phyloP scores from a whole-genome alignment of 2,329 filamentous ascomycete genomes.

The Xylariaceae sp. region DNA sequence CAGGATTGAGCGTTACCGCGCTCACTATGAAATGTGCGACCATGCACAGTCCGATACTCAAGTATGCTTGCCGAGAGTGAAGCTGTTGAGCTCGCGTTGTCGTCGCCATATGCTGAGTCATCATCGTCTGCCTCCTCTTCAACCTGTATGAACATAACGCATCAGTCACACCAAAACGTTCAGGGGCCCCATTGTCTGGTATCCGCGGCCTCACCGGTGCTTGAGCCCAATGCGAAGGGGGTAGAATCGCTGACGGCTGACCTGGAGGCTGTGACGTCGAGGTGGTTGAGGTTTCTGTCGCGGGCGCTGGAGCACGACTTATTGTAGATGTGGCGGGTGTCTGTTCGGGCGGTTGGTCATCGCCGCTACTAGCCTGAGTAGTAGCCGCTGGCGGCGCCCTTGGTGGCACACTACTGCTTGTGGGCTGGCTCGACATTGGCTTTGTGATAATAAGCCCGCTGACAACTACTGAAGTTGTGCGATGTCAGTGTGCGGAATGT shows the following conservation, averaged over 20 bases:
- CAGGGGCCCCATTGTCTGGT: background rate
- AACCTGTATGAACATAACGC: constrained; percentile 2
- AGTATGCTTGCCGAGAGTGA: constrained; percentile 32
- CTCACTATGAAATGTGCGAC: constrained; percentile 32
- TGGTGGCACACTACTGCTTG: no score
- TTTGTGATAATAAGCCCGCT: no score
- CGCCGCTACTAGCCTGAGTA: no score
- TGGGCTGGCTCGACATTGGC: no score
- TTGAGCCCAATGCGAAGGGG: constrained; percentile 28
- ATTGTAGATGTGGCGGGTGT: background rate
- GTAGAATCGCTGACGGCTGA: constrained; percentile 16
- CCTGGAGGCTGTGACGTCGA: background rate
- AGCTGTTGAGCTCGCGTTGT: constrained; percentile 31
- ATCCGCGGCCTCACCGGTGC: constrained; percentile 17
- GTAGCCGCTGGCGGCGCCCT: no score
- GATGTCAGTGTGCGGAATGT: no score
- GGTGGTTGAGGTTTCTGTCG: background rate
- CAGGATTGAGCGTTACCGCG: constrained; percentile 31
- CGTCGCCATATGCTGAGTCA: constrained; percentile 29
- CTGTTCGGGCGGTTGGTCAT: no score
- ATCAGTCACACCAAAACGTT: background rate
- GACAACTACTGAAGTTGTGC: no score
- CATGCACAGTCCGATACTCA: constrained; percentile 31
- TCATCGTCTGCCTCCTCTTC: constrained; percentile 23
- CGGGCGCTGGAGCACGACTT: background rate